Evolutionary conservation across 2,329 filamentous ascomycete species (phyloP), one percentile per base, ranked within the genome.

Genomic region (Dactylellina haptotyla): DNA sequence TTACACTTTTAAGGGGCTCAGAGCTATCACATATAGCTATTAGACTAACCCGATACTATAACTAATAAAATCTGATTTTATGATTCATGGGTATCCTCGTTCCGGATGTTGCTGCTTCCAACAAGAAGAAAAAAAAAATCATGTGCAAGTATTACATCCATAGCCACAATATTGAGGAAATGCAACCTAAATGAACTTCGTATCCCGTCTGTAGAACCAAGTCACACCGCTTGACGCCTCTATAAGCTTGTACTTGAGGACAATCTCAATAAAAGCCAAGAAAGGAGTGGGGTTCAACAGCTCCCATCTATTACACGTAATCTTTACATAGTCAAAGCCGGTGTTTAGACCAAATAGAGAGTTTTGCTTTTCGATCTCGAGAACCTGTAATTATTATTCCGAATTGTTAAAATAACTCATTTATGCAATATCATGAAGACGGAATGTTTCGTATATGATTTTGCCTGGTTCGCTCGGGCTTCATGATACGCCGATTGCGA

Each of bases 261-360:
- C 69, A 45, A 66, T 66, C 14, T 73, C 69, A 18, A 73, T 73
- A 32, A 73, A 73, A 18, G 61, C 69, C 25, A 73, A 32, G 43
- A 73, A 73, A 2, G 61, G 69, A 30, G 69, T 73, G n/a, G 69
- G 69, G 37, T 73, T 73, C 28, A 73, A 51, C 28, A 66, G 53
- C 32, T 73, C 69, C 69, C 69, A 73, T 48, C 69, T 53, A 25
- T 73, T 73, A 34, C 69, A 66, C n/a, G 61, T 41, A 25, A 73
- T 73, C 20, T 73, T 73, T 53, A 73, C 54, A 39, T 66, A 66
- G 56, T 73, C 69, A 26, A 73, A 73, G 9, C 69, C 69, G 1
- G 61, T 51, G 32, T 66, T 73, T 10, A 73, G 39, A 2, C 69
- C 69, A 30, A 73, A 73, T 9, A 73, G 30, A 16, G 69, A 66